Evolutionary conservation across 345 rosid species (phyloP), one percentile per base, ranked within the genome.

Genomic region (Hibiscus mutabilis): DNA sequence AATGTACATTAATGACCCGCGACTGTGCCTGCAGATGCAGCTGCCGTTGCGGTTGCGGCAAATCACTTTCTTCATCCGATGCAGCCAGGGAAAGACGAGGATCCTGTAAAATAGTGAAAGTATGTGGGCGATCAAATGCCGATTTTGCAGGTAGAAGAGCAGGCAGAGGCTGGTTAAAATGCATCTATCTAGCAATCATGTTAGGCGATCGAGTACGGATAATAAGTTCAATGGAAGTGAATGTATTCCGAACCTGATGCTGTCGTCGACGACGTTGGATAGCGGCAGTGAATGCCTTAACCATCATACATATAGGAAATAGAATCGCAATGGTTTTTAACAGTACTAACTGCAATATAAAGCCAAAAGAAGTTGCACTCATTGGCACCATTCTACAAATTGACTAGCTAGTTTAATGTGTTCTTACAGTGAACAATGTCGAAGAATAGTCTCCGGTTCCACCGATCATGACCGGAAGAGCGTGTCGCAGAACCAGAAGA

Each of bases 401-500:
- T 35, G 24, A 57, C 16, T 10, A 72, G 59, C 21, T 15, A 53
- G 47, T 18, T 35, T 25, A 3, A 31, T 18, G 40, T 66, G 60
- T 63, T 51, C 89, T 83, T 57, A 93, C 98, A 74, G 73, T 80
- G 68, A 88, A 73, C 73, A 88, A 65, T 56, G 91, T 73, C 79
- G 81, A 49, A 0, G 89, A 85, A 84, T 88, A 80, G 60, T 91
- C 84, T 70, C 81, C 85, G 10, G 75, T 78, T 72, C 85, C 92
- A 60, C 79, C 82, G 29, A 84, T 53, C 21, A 91, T 46, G 58
- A 89, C 60, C 2, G 98, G 94, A 66, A 93, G 87, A 65, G 87
- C 83, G 68, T 86, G 88, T 69, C 94, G 89, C 63, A 89, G 74
- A 66, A 93, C 86, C 53, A 93, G 78, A 65, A 93, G 87, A 70